Conservation (phyloP, 345 rosid species). For the Pseudoturritis turrita region DNA sequence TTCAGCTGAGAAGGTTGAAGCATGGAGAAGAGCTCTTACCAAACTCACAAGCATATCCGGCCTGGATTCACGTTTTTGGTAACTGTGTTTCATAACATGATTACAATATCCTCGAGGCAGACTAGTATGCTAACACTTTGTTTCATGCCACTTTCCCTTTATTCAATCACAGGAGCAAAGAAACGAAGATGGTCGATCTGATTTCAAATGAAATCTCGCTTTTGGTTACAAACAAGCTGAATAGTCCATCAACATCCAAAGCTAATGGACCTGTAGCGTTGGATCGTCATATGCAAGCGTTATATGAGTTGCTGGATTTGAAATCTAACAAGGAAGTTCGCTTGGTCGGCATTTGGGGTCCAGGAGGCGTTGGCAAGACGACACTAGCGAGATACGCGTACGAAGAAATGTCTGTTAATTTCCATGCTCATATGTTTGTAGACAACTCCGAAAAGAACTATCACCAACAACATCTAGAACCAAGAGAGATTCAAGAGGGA, state of each 20-base stretch:
- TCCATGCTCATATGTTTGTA: constrained; percentile 11
- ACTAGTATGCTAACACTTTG: background rate
- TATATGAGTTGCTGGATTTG: background rate
- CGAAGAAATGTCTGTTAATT: background rate
- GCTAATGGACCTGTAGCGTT: background rate
- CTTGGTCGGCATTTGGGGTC: constrained; percentile 3
- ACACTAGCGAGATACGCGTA: background rate
- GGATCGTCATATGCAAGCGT: background rate
- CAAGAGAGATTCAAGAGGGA: background rate
- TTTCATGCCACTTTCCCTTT: background rate
- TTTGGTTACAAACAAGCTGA: background rate
- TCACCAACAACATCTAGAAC: background rate
- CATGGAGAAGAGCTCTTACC: constrained; percentile 9
- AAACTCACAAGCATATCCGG: background rate
- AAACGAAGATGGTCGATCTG: background rate
- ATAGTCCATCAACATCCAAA: background rate
- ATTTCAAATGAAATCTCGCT: background rate
- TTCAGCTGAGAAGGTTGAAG: constrained; percentile 5
- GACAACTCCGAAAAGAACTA: background rate
- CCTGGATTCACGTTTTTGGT: background rate
- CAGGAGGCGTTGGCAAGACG: constrained; percentile 18
- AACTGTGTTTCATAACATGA: background rate
- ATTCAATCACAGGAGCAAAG: background rate
- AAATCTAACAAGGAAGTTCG: constrained; percentile 7
- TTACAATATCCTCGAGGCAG: no score